Conservation (phyloP, 345 rosid species). For the Boechera retrofracta region DNA sequence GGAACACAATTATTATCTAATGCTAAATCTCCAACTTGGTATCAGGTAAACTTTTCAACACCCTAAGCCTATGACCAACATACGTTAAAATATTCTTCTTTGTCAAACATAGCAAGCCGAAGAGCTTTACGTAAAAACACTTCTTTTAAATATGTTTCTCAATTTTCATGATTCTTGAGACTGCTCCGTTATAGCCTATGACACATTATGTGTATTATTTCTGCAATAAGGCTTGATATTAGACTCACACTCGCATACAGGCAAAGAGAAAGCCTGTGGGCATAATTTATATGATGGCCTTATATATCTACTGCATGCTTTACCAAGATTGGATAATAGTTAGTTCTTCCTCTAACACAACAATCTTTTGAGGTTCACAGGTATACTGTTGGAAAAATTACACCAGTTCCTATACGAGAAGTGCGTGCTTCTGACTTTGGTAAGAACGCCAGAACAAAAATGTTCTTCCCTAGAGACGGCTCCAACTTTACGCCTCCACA, state of each 20-base stretch:
- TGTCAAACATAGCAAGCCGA: background rate
- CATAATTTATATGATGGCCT: conserved; percentile 2
- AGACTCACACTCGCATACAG: conserved; percentile 1
- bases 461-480: conserved; percentile 89
- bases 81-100: conserved; percentile 8
- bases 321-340: conserved; percentile 3
- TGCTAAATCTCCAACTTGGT: conserved; percentile 95
- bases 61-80: conserved; percentile 22
- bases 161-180: conserved; percentile 26
- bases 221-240: conserved; percentile 17
- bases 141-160: background rate
- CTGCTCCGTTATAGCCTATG: conserved; percentile 11
- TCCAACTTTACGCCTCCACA: conserved; percentile 93
- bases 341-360: conserved; percentile 20
- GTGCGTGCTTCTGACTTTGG: conserved; percentile 92
- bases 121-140: background rate
- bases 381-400: conserved; percentile 95
- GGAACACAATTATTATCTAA: conserved; percentile 64
- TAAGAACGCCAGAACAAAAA: conserved; percentile 86
- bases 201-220: conserved; percentile 2
- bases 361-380: conserved; percentile 58
- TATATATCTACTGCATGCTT: conserved; percentile 16
- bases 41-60: conserved; percentile 66
- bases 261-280: conserved; percentile 20
- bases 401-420: conserved; percentile 90